Conservation (phyloP, 192 early-diverging fungal species). For the Coemansia reversa region DNA sequence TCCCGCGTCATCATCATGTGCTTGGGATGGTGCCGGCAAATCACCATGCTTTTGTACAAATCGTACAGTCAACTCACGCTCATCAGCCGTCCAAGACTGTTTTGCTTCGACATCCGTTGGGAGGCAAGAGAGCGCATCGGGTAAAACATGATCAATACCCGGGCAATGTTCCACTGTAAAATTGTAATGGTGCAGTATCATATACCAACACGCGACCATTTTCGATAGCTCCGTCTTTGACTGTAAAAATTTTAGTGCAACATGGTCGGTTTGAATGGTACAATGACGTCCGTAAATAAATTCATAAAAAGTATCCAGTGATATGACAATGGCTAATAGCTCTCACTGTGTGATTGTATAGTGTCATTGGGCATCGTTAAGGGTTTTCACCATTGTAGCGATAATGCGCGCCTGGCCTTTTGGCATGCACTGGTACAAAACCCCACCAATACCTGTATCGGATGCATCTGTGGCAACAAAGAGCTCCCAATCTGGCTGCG, state of each 20-base stretch:
- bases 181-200: not conserved
- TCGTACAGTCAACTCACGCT: not conserved
- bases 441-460: no score
- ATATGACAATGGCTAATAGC: slow-evolving; percentile 1
- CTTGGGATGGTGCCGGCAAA: no score
- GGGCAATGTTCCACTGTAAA: not conserved
- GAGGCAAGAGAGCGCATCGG: not conserved
- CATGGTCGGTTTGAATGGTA: slow-evolving; percentile 44
- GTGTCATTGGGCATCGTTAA: not conserved
- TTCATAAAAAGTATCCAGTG: slow-evolving; percentile 19
- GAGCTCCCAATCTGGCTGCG: no score
- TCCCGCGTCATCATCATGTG: no score
- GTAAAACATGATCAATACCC: not conserved
- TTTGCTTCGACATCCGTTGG: not conserved
- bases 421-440: not conserved
- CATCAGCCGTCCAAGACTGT: not conserved
- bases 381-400: not conserved
- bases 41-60: not conserved
- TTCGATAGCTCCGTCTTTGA: not conserved
- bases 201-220: slow-evolving; percentile 24
- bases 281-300: slow-evolving; percentile 37
- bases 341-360: slow-evolving; percentile 1
- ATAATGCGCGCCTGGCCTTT: not conserved
- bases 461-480: no score
- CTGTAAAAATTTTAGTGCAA: not conserved